Evolutionary conservation across 2,329 filamentous ascomycete species (phyloP).

Genomic region (Pochonia chlamydosporia): DNA sequence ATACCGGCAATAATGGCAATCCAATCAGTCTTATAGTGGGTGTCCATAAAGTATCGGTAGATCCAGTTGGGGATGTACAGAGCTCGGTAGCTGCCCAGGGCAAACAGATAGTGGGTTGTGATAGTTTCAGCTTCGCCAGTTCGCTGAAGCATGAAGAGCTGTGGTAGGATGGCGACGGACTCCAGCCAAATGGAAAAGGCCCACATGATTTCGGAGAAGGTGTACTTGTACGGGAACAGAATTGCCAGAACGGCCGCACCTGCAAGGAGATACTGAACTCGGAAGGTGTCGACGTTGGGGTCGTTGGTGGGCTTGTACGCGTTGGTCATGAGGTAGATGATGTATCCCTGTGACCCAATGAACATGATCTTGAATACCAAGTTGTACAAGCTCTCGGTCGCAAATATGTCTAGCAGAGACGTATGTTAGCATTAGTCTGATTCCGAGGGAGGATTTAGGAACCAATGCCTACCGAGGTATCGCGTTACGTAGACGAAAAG

Average conservation of each 20-base stretch:
- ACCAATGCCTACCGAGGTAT: conserved; percentile 64
- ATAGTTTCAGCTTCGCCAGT: conserved; percentile 99
- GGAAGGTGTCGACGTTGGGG: conserved; percentile 94
- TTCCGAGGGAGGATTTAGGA: background rate
- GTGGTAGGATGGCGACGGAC: conserved; percentile 90
- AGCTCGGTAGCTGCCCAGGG: conserved; percentile 82
- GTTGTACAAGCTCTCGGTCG: conserved; percentile 81
- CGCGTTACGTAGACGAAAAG: conserved; percentile 88
- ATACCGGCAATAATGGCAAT: conserved; percentile 86
- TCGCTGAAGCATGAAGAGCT: conserved; percentile 96
- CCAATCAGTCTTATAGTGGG: conserved; percentile 67
- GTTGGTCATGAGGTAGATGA: conserved; percentile 95
- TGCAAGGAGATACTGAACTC: conserved; percentile 86
- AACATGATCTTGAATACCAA: conserved; percentile 94
- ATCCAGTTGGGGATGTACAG: conserved; percentile 99
- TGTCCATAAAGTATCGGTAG: conserved; percentile 77
- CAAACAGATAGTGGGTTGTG: conserved; percentile 95
- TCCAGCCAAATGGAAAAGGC: conserved; percentile 98
- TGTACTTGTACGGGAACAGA: conserved; percentile 81
- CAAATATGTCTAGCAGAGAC: conserved; percentile 66
- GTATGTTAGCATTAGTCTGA: background rate
- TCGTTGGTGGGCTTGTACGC: conserved; percentile 98
- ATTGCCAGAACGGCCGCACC: conserved; percentile 74
- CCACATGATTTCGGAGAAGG: conserved; percentile 82
- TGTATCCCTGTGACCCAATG: conserved; percentile 84